Base-by-base conservation (phyloP, 441 rosid species). In the Erysimum pusillum region DNA sequence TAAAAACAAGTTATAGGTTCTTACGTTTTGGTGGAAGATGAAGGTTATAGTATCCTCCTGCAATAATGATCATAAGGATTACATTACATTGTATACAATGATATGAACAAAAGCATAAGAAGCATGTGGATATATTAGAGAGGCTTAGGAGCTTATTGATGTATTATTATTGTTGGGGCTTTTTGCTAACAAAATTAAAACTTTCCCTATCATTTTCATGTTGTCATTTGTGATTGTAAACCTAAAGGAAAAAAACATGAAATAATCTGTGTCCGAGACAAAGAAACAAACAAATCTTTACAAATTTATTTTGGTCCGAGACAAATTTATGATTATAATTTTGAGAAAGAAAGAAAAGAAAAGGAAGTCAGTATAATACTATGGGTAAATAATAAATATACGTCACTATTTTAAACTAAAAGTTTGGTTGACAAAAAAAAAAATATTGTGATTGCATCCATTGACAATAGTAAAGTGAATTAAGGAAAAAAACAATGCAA, bases 31-130 rank as follows among this genome's bases (percentile, higher is more conserved):
- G 44, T 51, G 63, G 14, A 67, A 68, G 31, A 45, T 44, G 65
- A 69, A 13, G 22, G 42, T 41, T 52, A 53, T 31, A 52, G 64
- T 34, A 41, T 52, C 57, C 22, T 62, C 52, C 8, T 69, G 71
- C 59, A 63, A 69, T 76, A 63, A 76, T 56, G 41, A 53, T 61
- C 48, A 59, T 13, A 35, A 25, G 10, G 17, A 44, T 34, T 69
- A 42, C 54, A 49, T 20, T 49, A 49, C 13, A 76, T 35, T 22
- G 25, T 22, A 22, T 22, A 22, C 25, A 22, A 22, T 22, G 18
- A 67, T 61, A 42, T 76, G 53, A 52, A 61, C 59, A 76, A 44
- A 20, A 42, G 63, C 39, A 52, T 64, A 62, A 15, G 75, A 61
- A 20, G 48, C 46, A 60, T 60, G 17, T 67, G 56, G 69, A 32